Base-by-base conservation (phyloP, 495 filamentous ascomycete genomes). In the Jackrogersella minutella region DNA sequence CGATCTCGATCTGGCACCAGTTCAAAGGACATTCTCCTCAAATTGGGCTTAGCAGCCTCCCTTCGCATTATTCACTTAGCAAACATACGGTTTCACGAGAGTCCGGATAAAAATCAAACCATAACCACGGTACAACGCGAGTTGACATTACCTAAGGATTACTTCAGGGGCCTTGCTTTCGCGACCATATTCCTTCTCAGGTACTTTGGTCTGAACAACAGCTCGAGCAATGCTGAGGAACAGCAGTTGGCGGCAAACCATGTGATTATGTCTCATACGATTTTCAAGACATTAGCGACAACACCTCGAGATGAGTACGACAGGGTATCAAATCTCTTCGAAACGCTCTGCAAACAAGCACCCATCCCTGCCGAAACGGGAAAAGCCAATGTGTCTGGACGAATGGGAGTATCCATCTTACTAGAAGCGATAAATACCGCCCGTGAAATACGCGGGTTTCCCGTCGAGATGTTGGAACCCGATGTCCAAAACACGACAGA, bases 231-330 rank as follows among this genome's bases (percentile, higher is more conserved):
- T 21, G 41, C 66, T n/a, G 72, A 74, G 51, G 72, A 74, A 22
- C 72, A 71, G 31, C 69, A 73, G 19, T 31, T 73, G 17, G 72
- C 72, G 1, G 70, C 72, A 21, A 74, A 73, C 43, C 70, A 73
- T 61, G 70, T 73, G 13, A 59, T 70, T 6, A 52, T 74, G 62
- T 55, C 66, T 5, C 70, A 73, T n/a, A 47, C 66, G 5, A 67
- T 73, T 3, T 70, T 74, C 31, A 73, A 62, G 28, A 39, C 66
- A 6, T 22, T 49, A 9, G 34, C 64, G 11, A 39, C 13, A 21
- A 43, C 44, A 5, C 63, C 67, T 8, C 36, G 40, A 24, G 70
- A 74, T 41, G 72, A 74, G 39, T 68, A 60, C 2, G 59, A 43
- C 0, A 56, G 70, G 11, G 70, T 46, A 11, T 63, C 72, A 6